Evolutionary conservation across 306 rosid genomes (phyloP), one percentile per base, ranked within the genome.

Genomic region (Prunus mira): DNA sequence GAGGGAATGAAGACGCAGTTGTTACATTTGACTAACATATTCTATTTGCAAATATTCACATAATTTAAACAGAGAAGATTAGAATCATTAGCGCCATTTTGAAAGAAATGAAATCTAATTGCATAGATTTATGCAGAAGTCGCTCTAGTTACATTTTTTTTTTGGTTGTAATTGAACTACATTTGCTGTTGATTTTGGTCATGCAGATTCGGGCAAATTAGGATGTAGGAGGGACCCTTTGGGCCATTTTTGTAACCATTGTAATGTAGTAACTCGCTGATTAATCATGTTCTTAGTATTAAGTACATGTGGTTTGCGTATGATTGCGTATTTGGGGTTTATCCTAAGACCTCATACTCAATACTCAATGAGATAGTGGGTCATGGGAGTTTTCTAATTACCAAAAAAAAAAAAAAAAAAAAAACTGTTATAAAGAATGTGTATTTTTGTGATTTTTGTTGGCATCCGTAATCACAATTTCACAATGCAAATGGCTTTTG

Each of bases 401-500:
- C 49, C 15, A 7, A 0, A 63, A 63, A 30, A 30, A 15, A 14
- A 17, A 7, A 0, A 63, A 63, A 30, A 30, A 15, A 14, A 17
- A 38, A 38, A 7, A 34, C 6, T 32, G 43, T 8, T 15, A 6
- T 30, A 30, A 30, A 43, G 18, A 17, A 41, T 43, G 43, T 43
- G 45, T 54, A 43, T 73, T 55, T 41, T 18, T 47, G 8, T 55
- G n/a, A 57, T 7, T 49, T 27, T 64, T 38, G 12, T 74, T 68
- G 77, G 78, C 66, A 46, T 61, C 75, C 66, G 75, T 62, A 54
- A 77, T 81, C 65, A 68, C 65, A 70, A 17, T 82, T 61, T 73
- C 46, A 47, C 69, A 77, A 74, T 72, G 65, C 32, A 60, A 57
- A 12, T 67, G 54, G 69, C 69, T 66, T 79, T 65, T 76, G 84